These are phyloP conservation scores for Elsinoe necatrix DNA, from an alignment of 2,329 filamentous ascomycete genomes.

Conservation along the genomic window DNA sequence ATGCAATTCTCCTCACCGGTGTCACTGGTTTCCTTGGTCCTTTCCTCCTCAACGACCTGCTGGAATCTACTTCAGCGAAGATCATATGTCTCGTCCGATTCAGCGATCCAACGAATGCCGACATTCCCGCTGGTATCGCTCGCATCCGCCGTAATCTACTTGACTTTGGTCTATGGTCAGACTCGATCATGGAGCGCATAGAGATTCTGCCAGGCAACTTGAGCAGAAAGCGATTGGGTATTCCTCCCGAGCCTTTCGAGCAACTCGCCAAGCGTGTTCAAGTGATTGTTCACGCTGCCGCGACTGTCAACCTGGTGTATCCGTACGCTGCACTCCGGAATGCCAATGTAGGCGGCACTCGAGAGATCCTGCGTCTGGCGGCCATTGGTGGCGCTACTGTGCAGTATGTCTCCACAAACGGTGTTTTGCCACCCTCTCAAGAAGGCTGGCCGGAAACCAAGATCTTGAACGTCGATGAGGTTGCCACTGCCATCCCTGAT, in stretches of 20 bases:
- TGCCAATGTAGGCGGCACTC: slow-evolving; percentile 71
- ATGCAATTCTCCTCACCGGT: slow-evolving; percentile 64
- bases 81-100: slow-evolving; percentile 69
- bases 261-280: slow-evolving; percentile 57
- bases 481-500: slow-evolving; percentile 59
- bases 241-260: slow-evolving; percentile 57
- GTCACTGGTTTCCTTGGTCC: slow-evolving; percentile 69
- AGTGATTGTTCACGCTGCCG: slow-evolving; percentile 69
- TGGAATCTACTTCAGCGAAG: slow-evolving; percentile 59
- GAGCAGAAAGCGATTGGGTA: slow-evolving; percentile 58
- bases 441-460: slow-evolving; percentile 64
- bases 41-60: slow-evolving; percentile 60
- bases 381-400: slow-evolving; percentile 59
- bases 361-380: slow-evolving; percentile 64
- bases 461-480: slow-evolving; percentile 58
- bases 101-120: slow-evolving; percentile 56
- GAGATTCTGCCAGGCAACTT: slow-evolving; percentile 68
- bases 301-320: slow-evolving; percentile 73
- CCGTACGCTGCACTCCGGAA: slow-evolving; percentile 67
- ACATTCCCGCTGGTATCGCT: slow-evolving; percentile 59
- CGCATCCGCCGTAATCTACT: slow-evolving; percentile 66
- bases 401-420: slow-evolving; percentile 73
- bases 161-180: slow-evolving; percentile 69
- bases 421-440: slow-evolving; percentile 62
- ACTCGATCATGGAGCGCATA: slow-evolving; percentile 68